Conservation (phyloP, 257 asterid species). For the Petunia axillaris region DNA sequence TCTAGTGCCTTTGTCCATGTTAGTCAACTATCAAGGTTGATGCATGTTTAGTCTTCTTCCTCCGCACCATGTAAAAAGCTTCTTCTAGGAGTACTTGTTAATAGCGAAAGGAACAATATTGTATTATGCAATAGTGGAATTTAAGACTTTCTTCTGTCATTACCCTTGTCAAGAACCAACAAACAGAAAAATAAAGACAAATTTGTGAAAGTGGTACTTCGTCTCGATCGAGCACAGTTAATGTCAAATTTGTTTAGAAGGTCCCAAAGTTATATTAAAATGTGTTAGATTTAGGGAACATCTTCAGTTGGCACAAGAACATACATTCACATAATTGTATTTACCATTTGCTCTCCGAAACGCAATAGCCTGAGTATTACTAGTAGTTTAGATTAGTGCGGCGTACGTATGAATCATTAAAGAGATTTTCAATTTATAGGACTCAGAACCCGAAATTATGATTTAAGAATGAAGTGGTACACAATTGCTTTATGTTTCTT, state of each 20-base stretch:
- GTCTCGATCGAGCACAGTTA: background rate
- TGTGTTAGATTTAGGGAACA: background rate
- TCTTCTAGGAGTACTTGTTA: background rate
- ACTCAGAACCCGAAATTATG: no score
- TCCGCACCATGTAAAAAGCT: background rate
- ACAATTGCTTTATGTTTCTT: background rate
- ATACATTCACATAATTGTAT: no score
- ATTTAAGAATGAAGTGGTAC: background rate
- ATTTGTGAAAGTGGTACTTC: background rate
- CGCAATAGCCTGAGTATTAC: no score
- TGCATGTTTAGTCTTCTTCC: background rate
- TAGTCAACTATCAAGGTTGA: slow-evolving; percentile 45
- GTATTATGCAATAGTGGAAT: background rate
- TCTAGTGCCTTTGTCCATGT: slow-evolving; percentile 59
- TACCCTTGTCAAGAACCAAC: background rate
- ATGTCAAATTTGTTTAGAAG: background rate
- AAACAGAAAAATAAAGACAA: background rate
- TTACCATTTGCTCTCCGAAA: no score
- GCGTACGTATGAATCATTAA: no score
- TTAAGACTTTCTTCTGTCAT: background rate
- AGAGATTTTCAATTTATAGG: no score
- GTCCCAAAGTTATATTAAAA: background rate
- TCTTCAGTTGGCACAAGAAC: no score
- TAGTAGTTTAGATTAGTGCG: no score
- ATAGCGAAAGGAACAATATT: background rate